Evolutionary conservation across 2,329 filamentous ascomycete genomes (phyloP), one percentile per base, ranked within the genome.

Genomic region (Arthrobotrys conoides): DNA sequence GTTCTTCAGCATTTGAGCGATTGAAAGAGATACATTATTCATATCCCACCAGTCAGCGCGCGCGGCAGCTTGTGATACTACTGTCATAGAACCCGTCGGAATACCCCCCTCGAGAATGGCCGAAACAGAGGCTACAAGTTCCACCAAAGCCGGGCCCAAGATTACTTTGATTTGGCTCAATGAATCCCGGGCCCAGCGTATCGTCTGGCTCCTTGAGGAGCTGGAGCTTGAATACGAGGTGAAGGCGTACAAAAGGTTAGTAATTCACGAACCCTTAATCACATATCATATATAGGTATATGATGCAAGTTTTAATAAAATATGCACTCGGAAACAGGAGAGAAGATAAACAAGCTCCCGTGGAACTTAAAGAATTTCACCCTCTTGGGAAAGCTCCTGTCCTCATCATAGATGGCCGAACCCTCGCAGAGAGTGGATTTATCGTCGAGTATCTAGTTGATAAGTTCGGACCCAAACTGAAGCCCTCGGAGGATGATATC

Each of bases 351-450:
- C 51, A 61, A n/a, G 94, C 94, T 0, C 93, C 93, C 2, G 86
- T 89, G 0, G 91, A 92, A 82, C 88, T 97, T 55, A 91, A 92
- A 82, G 87, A 93, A 80, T 85, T 97, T 44, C 93, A 97, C 83
- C 91, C 93, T 0, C 87, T 97, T 3, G 95, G 95, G 79, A 97
- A 97, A 84, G 94, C 93, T 0, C 95, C 95, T 0, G 86, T 95
- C 49, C 86, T 98, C 80, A 89, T 88, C 8, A 86, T 97, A 81
- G 86, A 89, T 79, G 84, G 85, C 0, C 84, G 87, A 0, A 88
- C 95, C 0, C 86, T 97, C 57, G 93, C 93, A 9, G 95, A 98
- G 85, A 95, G 91, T 53, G 93, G 89, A 5, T 88, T 91, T 75
- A 95, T 97, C 81, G 87, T 90, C 10, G 92, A 97, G 85, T 97